Evolutionary conservation across 352 stramenopile genomes (phyloP).

Genomic region (Pythium oligandrum): DNA sequence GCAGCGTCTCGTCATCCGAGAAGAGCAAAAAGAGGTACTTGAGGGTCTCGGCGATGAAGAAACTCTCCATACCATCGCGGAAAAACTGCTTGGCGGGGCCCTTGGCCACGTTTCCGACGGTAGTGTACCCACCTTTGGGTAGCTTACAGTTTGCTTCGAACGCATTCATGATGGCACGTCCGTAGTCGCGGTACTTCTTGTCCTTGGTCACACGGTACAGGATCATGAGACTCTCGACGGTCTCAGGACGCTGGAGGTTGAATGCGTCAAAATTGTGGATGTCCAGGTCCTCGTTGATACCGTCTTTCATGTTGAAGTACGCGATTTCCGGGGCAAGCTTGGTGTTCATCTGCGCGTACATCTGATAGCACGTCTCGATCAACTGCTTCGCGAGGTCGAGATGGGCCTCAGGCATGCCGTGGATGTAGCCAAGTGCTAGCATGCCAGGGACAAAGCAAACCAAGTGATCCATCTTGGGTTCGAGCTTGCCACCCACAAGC

Average conservation of each 20-base stretch:
- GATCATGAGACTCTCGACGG: conserved; percentile 90
- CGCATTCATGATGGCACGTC: conserved; percentile 78
- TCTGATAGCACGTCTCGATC: conserved; percentile 82
- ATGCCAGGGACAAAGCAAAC: conserved; percentile 89
- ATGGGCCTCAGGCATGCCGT: conserved; percentile 61
- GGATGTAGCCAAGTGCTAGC: conserved; percentile 73
- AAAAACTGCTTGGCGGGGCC: conserved; percentile 35
- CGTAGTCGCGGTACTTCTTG: conserved; percentile 82
- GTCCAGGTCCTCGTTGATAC: conserved; percentile 40
- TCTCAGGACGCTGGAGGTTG: conserved; percentile 89
- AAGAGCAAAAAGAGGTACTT: conserved; percentile 94
- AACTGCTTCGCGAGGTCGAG: conserved; percentile 75
- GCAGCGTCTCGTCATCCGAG: conserved; percentile 62
- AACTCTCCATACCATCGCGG: conserved; percentile 86
- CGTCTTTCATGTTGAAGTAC: conserved; percentile 65
- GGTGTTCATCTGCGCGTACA: conserved; percentile 76
- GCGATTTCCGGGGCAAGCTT: conserved; percentile 87
- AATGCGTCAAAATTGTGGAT: conserved; percentile 60
- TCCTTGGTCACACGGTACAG: conserved; percentile 89
- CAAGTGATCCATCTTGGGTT: conserved; percentile 86
- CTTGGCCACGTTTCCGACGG: conserved; percentile 52
- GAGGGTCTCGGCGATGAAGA: conserved; percentile 91
- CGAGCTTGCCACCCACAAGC: conserved; percentile 42
- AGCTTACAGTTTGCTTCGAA: conserved; percentile 83
- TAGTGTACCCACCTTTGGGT: conserved; percentile 53